phyloP scores from a whole-genome alignment of 164 flowering plant genomes.

The Magnolia kwangsiensis region DNA sequence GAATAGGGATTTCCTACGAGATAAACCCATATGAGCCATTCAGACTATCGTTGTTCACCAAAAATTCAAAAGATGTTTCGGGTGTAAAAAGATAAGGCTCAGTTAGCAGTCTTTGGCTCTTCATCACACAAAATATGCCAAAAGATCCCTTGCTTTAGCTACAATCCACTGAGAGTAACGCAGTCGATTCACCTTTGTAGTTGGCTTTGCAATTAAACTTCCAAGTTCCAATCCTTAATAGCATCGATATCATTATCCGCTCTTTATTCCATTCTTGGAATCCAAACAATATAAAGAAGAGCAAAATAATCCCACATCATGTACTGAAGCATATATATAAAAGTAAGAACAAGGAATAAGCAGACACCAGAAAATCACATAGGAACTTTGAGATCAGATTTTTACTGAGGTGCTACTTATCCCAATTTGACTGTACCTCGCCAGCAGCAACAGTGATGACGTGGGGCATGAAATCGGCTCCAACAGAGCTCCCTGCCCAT shows the following conservation, averaged over 20 bases:
- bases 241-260: not conserved
- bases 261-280: not conserved
- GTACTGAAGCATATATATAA: too few relatives aligned
- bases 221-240: not conserved
- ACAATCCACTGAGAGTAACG: not conserved
- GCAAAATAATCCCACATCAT: not conserved
- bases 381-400: not conserved
- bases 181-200: not conserved
- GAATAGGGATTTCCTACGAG: not conserved
- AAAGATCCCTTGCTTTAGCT: not conserved
- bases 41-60: not conserved
- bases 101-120: not conserved
- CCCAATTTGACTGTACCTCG: conserved; percentile 45
- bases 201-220: not conserved
- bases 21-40: not conserved
- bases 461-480: conserved; percentile 78
- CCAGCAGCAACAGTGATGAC: conserved; percentile 69
- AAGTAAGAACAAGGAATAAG: not conserved
- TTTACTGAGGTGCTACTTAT: not conserved
- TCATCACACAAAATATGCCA: not conserved
- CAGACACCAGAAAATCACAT: not conserved
- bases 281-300: not conserved
- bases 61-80: not conserved
- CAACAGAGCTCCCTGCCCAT: conserved; percentile 45
- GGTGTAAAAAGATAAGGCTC: not conserved